Conservation (phyloP, 208 protist species). For the Acanthamoeba lenticulata region DNA sequence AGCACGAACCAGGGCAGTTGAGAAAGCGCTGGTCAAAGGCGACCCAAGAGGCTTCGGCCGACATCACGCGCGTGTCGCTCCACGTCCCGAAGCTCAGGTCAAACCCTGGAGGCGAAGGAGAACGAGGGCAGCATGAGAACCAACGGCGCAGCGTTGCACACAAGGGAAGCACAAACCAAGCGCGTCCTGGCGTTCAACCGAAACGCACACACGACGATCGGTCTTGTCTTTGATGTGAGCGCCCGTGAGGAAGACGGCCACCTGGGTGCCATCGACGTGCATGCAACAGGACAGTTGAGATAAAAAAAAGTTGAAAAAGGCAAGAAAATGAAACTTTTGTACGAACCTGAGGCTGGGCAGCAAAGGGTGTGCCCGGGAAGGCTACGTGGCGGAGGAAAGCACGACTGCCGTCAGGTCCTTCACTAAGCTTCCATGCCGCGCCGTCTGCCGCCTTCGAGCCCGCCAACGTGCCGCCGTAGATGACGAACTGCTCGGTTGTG, state of each 20-base stretch:
- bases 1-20: background rate
- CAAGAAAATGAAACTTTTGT: background rate
- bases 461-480: background rate
- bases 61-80: constrained; percentile 31
- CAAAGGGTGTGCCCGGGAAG: background rate
- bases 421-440: background rate
- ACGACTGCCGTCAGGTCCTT: constrained; percentile 36
- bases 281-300: background rate
- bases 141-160: background rate
- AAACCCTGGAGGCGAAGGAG: background rate
- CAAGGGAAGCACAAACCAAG: background rate
- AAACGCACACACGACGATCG: constrained; percentile 51
- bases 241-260: constrained; percentile 34
- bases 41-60: background rate
- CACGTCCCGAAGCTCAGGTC: constrained; percentile 58
- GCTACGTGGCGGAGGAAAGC: background rate
- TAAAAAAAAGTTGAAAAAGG: background rate
- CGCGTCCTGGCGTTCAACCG: constrained; percentile 37
- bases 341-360: background rate
- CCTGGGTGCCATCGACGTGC: background rate
- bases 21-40: constrained; percentile 55
- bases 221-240: constrained; percentile 10
- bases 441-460: background rate
- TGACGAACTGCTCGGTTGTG: no score
- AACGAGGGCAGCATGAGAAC: background rate